Evolutionary conservation across 2,329 filamentous ascomycete genomes (phyloP), one percentile per base, ranked within the genome.

Genomic region (Metarhizium rileyi): DNA sequence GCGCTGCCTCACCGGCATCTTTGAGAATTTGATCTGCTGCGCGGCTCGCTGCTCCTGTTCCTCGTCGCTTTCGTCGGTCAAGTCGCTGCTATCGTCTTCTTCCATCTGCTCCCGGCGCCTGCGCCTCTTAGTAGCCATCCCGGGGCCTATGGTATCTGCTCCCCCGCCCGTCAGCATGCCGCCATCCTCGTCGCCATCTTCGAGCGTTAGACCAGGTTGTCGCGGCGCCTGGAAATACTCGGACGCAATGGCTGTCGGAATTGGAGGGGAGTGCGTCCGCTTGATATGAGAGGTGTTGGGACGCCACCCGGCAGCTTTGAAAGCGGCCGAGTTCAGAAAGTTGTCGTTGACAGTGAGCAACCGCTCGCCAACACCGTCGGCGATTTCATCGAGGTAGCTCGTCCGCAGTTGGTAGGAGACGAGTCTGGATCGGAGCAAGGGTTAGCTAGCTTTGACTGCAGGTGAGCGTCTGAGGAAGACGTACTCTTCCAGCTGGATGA

Each of bases 1-100:
- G 50, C 91, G 83, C 56, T 82, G 83, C 27, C 90, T 81, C 41
- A 95, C 78, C 1, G 93, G 91, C 87, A 96, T 91, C 69, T 97
- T 97, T 45, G 86, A 83, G 67, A 98, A 98, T 62, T 91, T 90
- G 64, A 97, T 95, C 65, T 94, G 88, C 63, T 94, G 88, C 2
- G 86, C 85, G 42, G 87, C 85, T 49, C 88, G 83, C 53, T 82
- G 77, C 50, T 88, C 84, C 1, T 78, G 74, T 47, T 90, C 86
- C 23, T 90, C 86, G 46, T 93, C 87, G 58, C 86, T 91, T 57
- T 91, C 86, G 59, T 93, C 87, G 62, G 84, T 90, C 48, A 91
- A 70, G 59, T 91, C 87, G 61, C 86, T 90, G 66, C 87, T 93
- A 61, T 91, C 87, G 51, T 90, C 86, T 59, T 93, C 87, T 57